phyloP scores from a whole-genome alignment of 2,329 filamentous ascomycete species.

The Ophiostoma ips region DNA sequence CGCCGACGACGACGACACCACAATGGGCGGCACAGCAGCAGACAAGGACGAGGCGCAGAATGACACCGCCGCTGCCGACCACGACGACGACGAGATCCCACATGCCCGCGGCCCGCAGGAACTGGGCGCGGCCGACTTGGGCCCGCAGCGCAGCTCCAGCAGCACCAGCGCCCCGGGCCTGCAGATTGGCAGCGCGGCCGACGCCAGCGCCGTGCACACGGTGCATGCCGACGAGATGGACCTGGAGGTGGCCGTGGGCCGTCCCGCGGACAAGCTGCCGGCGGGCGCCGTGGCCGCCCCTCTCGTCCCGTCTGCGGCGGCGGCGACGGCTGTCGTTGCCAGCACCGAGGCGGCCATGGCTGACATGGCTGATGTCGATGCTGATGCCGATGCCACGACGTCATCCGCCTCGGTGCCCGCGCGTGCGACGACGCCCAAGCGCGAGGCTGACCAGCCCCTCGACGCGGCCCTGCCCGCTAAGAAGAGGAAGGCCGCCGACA shows the following conservation, averaged over 20 bases:
- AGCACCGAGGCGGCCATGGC: conserved; percentile 11
- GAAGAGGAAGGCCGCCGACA: conserved; percentile 33
- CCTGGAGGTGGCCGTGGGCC: conserved; percentile 46
- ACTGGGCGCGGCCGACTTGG: conserved; percentile 77
- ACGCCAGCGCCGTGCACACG: conserved; percentile 27
- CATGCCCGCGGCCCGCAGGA: conserved; percentile 75
- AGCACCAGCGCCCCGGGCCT: conserved; percentile 15
- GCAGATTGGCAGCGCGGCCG: conserved; percentile 16
- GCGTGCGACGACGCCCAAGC: conserved; percentile 29
- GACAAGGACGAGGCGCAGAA: not conserved
- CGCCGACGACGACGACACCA: conserved; percentile 14
- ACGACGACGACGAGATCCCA: conserved; percentile 42
- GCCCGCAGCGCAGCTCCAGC: conserved; percentile 44
- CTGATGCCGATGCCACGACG: conserved; percentile 16
- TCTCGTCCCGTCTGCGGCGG: not conserved
- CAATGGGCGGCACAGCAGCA: not conserved
- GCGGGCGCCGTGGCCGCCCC: conserved; percentile 11
- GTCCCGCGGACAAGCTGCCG: conserved; percentile 24
- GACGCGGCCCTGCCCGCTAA: conserved; percentile 25
- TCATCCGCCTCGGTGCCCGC: not conserved
- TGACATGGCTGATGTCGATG: conserved; percentile 18
- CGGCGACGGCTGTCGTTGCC: not conserved
- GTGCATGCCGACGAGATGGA: conserved; percentile 35
- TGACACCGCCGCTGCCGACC: conserved; percentile 5
- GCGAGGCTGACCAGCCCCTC: conserved; percentile 38